These are phyloP conservation scores for Arabidopsis lyrata DNA, from an alignment of 441 rosid genomes.

Conservation along the genomic window DNA sequence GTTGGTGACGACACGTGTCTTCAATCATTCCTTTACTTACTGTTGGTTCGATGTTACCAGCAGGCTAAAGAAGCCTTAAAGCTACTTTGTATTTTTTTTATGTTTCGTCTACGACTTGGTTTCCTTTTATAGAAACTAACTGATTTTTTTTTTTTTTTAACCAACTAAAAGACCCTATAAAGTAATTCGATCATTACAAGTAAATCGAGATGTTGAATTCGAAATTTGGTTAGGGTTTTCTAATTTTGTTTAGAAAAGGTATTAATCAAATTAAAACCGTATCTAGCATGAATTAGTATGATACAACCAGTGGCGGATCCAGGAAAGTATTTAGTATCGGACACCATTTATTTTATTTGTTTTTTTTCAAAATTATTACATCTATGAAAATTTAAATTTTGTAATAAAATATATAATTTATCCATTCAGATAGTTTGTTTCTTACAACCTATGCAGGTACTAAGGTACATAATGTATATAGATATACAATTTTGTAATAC, in stretches of 20 bases:
- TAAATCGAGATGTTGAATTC: background rate
- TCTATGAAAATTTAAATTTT: too few relatives aligned
- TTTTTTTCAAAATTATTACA: too few relatives aligned
- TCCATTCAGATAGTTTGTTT: too few relatives aligned
- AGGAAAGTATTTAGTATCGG: too few relatives aligned
- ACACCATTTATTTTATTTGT: too few relatives aligned
- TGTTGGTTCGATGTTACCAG: slow-evolving; percentile 21
- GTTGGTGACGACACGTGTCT: slow-evolving; percentile 43
- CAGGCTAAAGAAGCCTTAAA: background rate
- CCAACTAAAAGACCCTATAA: background rate
- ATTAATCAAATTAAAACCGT: background rate
- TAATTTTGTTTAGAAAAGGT: background rate
- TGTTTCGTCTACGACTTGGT: slow-evolving; percentile 42
- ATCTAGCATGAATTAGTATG: background rate
- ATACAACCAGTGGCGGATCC: too few relatives aligned
- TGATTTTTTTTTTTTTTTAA: background rate
- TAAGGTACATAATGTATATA: too few relatives aligned
- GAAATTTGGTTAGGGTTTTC: background rate
- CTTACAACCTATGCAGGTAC: too few relatives aligned
- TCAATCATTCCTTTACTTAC: slow-evolving; percentile 19
- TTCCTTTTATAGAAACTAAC: slow-evolving; percentile 35
- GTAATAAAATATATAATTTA: too few relatives aligned
- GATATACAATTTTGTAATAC: too few relatives aligned
- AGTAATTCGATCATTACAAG: background rate
- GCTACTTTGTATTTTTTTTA: slow-evolving; percentile 5